Percentiles rank a stretch among this genome's conserved stretches.
These are phyloP conservation scores for Aethionema arabicum DNA, from an alignment of 345 rosid genomes.

Conservation along the genomic window DNA sequence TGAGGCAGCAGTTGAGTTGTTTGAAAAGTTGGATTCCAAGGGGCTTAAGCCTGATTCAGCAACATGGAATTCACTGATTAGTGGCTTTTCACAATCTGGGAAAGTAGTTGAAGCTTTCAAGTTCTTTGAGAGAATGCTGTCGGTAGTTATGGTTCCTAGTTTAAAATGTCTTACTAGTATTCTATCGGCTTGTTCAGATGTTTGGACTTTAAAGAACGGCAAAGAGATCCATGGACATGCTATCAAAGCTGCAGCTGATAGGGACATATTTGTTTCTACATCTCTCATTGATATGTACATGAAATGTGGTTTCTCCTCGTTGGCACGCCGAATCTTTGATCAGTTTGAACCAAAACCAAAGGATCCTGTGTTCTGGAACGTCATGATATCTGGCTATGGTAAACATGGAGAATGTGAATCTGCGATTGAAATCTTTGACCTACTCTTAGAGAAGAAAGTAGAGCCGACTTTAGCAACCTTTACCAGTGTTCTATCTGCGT, in stretches of 20 bases:
- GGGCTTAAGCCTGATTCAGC: conserved; percentile 59
- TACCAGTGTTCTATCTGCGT: conserved; percentile 44
- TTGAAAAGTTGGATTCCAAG: conserved; percentile 46
- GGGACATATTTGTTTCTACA: conserved; percentile 48
- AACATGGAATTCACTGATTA: conserved; percentile 67
- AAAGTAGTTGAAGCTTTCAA: conserved; percentile 50
- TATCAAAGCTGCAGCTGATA: conserved; percentile 37
- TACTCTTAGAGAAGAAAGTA: conserved; percentile 44
- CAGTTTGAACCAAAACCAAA: conserved; percentile 47
- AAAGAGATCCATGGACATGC: conserved; percentile 61
- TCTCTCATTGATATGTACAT: conserved; percentile 59
- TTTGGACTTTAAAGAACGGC: conserved; percentile 47
- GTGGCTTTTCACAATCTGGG: conserved; percentile 58
- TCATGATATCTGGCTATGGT: conserved; percentile 73
- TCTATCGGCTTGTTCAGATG: conserved; percentile 58
- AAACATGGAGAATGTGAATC: conserved; percentile 56
- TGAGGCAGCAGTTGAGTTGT: conserved; percentile 48
- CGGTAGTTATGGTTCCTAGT: conserved; percentile 40
- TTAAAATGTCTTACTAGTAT: conserved; percentile 63
- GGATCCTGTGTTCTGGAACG: conserved; percentile 74
- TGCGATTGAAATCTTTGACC: conserved; percentile 50
- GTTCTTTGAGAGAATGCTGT: conserved; percentile 55
- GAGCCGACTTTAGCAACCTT: conserved; percentile 58
- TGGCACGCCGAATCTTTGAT: conserved; percentile 47
- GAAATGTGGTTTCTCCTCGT: conserved; percentile 54